Percentiles rank a stretch among this genome's conserved stretches.
Conservation (phyloP, 257 asterid species). For the Euphrasia confusa region DNA sequence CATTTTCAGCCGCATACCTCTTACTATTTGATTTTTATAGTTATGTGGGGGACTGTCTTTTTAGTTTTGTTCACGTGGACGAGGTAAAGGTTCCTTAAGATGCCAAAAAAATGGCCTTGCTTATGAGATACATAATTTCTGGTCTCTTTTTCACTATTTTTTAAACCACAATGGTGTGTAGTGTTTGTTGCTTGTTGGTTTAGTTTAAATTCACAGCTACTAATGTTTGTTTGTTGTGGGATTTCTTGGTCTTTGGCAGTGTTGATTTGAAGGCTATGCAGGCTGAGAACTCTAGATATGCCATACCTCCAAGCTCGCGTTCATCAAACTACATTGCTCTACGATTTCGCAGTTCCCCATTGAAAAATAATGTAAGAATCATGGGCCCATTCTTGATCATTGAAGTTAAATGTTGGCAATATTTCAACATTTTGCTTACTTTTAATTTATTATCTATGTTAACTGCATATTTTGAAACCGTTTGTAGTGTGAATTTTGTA, state of each 20-base stretch:
- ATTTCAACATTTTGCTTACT: neutral
- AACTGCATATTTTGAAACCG: neutral
- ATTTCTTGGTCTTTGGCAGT: conserved; percentile 50
- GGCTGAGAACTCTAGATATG: conserved; percentile 63
- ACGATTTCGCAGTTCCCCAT: conserved; percentile 51
- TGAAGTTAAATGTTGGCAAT: neutral
- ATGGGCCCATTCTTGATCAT: conserved; percentile 12
- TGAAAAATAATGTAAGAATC: conserved; percentile 50
- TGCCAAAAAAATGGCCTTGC: neutral
- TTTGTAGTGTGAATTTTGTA: neutral
- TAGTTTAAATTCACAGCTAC: neutral
- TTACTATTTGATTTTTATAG: neutral
- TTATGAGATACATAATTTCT: too few relatives aligned
- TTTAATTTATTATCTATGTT: neutral
- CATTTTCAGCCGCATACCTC: neutral
- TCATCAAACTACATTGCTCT: conserved; percentile 78
- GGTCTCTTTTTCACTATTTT: neutral
- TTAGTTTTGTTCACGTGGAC: neutral
- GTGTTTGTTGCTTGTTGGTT: conserved; percentile 6
- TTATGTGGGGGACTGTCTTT: neutral
- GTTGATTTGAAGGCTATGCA: conserved; percentile 90
- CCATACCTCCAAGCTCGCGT: conserved; percentile 73
- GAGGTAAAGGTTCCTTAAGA: neutral
- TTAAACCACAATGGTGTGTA: neutral
- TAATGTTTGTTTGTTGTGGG: neutral